Evolutionary conservation across 768 basidiomycete genomes (phyloP), one percentile per base, ranked within the genome.

Genomic region (Chalciporus pseudorubinellus): DNA sequence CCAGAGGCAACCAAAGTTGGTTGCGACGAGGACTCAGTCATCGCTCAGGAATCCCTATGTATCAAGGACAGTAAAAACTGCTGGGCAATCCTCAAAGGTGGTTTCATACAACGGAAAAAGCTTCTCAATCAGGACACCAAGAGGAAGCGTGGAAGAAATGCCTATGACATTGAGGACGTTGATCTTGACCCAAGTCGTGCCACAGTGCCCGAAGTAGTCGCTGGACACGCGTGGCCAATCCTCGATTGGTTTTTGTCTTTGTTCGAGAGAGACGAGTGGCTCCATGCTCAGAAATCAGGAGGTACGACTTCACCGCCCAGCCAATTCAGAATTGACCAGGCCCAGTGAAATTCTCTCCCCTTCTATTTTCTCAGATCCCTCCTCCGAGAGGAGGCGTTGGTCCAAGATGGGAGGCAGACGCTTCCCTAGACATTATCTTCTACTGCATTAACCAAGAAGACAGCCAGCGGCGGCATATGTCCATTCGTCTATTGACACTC

Each of bases 191-290:
- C 55, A 49, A 46, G 28, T 48, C 38, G 19, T 18, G 46, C n/a
- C n/a, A 46, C 46, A 3, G 21, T 31, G 40, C 64, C 65, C 19
- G 50, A 58, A 41, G 61, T 76, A 11, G 77, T 90, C 20, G 81
- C 79, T 20, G 75, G 79, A 42, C 72, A 83, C 53, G 82, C 87
- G 5, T 92, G 89, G 89, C 76, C 79, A 26, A 63, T 84, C 38
- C 74, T 92, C n/a, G 79, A 82, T 19, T 90, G 85, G 84, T 57
- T 90, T 0, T 48, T 92, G 11, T 63, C 69, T 19, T 57, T 90
- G 18, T 88, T 89, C 56, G 87, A 92, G 61, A 78, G 77, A 56
- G 87, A 90, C 53, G 82, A 89, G 58, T 54, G 58, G 10, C 52
- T 68, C 44, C 59, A 61, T 9, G 68, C 70, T 50, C 61, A 62